Percentiles rank a stretch among this genome's conserved stretches.
Evolutionary conservation across 345 rosid genomes (phyloP).

Genomic region (Schrenkiella parvula): DNA sequence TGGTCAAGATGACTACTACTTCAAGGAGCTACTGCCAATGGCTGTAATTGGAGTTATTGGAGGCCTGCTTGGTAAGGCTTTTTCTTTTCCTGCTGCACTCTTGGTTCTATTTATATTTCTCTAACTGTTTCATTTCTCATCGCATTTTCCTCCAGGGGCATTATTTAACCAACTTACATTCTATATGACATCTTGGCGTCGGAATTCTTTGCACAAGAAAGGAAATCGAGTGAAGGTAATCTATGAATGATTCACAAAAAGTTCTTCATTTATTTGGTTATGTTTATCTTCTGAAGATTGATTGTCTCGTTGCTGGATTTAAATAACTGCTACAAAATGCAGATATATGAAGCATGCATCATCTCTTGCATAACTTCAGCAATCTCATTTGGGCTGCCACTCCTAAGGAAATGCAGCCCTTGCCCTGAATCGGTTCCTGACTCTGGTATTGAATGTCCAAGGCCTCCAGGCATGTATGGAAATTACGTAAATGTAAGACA

Average conservation of each 20-base stretch:
- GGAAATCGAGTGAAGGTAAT: constrained; percentile 83
- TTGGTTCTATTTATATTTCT: constrained; percentile 11
- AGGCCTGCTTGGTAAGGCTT: constrained; percentile 73
- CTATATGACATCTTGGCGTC: constrained; percentile 79
- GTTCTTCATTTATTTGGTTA: neutral
- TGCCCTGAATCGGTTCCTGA: constrained; percentile 78
- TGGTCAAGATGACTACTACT: constrained; percentile 96
- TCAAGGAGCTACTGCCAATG: constrained; percentile 92
- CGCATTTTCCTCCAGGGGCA: constrained; percentile 52
- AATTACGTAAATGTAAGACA: constrained; percentile 87
- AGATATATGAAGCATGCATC: constrained; percentile 96
- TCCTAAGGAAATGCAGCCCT: constrained; percentile 81
- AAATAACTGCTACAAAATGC: constrained; percentile 12
- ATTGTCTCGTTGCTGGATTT: constrained; percentile 10
- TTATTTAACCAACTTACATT: constrained; percentile 91
- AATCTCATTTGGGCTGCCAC: constrained; percentile 90
- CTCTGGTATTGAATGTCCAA: constrained; percentile 79
- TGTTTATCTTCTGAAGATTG: neutral
- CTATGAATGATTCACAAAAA: neutral
- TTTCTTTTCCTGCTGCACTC: constrained; percentile 1
- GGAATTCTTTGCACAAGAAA: constrained; percentile 80
- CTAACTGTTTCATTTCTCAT: constrained; percentile 11
- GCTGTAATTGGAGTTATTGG: constrained; percentile 93
- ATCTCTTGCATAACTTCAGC: constrained; percentile 81
- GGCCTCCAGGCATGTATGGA: constrained; percentile 91